phyloP scores from a whole-genome alignment of 140 eudicot genomes.

The Bidens hawaiensis region DNA sequence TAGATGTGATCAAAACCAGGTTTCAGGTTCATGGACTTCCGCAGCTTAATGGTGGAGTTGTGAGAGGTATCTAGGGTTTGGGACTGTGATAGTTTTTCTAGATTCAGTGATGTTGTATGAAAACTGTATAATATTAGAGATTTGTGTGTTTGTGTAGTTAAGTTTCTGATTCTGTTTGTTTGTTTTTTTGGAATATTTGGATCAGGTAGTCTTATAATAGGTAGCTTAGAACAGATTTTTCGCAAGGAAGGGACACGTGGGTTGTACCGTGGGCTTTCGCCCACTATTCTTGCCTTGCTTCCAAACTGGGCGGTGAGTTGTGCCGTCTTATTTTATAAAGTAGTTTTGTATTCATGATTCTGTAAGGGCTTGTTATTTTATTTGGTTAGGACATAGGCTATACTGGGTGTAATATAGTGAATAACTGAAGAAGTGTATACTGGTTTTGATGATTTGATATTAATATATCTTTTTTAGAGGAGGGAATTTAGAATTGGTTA shows the following conservation, averaged over 20 bases:
- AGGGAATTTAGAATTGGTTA: neutral
- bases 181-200: neutral
- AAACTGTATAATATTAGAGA: neutral
- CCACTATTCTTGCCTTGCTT: conserved; percentile 87
- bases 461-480: neutral
- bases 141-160: neutral
- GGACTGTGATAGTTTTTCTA: neutral
- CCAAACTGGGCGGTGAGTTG: conserved; percentile 98
- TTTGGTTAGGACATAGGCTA: neutral
- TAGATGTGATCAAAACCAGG: conserved; percentile 94
- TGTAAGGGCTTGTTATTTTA: neutral
- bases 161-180: neutral
- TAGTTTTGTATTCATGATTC: neutral
- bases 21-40: conserved; percentile 90
- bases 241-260: conserved; percentile 89
- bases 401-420: neutral
- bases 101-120: neutral
- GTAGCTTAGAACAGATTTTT: conserved; percentile 77
- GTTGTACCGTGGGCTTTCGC: conserved; percentile 96
- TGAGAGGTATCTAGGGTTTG: conserved; percentile 42
- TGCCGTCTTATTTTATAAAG: conserved; percentile 1
- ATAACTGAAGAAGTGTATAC: neutral
- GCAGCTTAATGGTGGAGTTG: conserved; percentile 39
- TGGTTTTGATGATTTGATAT: neutral
- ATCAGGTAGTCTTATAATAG: conserved; percentile 84